phyloP scores from a whole-genome alignment of 352 stramenopile genomes.

The Pythium diclinum region DNA sequence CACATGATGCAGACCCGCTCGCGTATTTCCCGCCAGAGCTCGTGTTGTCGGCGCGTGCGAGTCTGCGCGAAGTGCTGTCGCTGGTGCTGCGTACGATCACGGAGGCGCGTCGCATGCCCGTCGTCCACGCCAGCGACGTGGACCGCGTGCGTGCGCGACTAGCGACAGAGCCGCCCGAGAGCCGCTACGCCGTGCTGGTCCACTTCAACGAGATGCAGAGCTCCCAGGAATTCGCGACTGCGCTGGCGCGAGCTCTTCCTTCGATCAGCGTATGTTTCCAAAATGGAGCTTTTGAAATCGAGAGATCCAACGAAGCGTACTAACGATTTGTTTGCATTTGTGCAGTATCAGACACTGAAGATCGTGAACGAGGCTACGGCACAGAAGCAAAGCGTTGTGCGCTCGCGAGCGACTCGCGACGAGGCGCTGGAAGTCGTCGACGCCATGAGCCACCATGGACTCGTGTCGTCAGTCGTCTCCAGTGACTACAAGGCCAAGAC shows the following conservation, averaged over 20 bases:
- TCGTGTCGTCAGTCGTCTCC: conserved; percentile 79
- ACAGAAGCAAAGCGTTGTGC: conserved; percentile 73
- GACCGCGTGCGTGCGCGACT: conserved; percentile 38
- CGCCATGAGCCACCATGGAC: conserved; percentile 59
- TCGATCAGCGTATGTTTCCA: conserved; percentile 49
- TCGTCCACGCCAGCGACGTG: conserved; percentile 52
- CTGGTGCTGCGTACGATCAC: conserved; percentile 62
- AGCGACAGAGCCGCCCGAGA: conserved; percentile 22
- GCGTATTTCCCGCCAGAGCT: conserved; percentile 51
- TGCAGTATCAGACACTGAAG: conserved; percentile 80
- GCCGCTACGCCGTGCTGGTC: conserved; percentile 85
- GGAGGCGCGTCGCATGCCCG: conserved; percentile 54
- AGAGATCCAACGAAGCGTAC: background rate
- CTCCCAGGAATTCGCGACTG: conserved; percentile 79
- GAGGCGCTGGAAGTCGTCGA: conserved; percentile 72
- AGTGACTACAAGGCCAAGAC: conserved; percentile 72
- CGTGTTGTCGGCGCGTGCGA: conserved; percentile 55
- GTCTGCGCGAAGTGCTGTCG: conserved; percentile 63
- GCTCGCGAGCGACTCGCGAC: conserved; percentile 58
- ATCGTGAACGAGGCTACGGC: conserved; percentile 69
- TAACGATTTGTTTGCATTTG: background rate
- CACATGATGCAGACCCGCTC: conserved; percentile 69
- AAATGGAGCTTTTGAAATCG: background rate
- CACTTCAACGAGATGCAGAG: conserved; percentile 93
- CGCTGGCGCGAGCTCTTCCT: conserved; percentile 63